Evolutionary conservation across 192 early-diverging fungal genomes (phyloP).

Genomic region (Coemansia brasiliensis): DNA sequence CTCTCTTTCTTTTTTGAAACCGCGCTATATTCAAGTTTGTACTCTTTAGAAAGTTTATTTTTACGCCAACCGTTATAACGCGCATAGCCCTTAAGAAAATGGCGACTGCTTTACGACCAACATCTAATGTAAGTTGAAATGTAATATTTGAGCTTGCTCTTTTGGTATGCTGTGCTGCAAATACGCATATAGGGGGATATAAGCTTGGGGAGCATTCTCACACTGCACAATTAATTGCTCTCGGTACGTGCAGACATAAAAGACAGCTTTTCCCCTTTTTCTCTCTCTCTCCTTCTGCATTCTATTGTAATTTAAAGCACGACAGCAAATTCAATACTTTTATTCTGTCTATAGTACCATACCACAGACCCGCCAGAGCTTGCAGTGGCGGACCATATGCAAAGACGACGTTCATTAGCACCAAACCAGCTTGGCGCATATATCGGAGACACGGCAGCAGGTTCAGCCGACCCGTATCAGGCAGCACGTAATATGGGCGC

Average conservation of each 20-base stretch:
- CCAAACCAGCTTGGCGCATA: constrained; percentile 34
- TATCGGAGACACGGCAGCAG: constrained; percentile 16
- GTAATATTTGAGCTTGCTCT: background rate
- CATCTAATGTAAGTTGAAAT: constrained; percentile 39
- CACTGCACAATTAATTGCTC: constrained; percentile 15
- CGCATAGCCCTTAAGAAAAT: constrained; percentile 17
- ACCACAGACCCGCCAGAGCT: constrained; percentile 45
- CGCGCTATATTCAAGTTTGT: constrained; percentile 9
- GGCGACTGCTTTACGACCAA: constrained; percentile 30
- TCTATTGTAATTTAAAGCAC: background rate
- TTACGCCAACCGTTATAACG: constrained; percentile 12
- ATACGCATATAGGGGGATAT: background rate
- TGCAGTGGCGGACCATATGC: constrained; percentile 36
- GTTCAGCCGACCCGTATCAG: constrained; percentile 31
- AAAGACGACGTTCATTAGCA: constrained; percentile 39
- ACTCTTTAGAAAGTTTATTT: no score
- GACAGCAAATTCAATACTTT: background rate
- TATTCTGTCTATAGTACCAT: constrained; percentile 27
- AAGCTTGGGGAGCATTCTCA: constrained; percentile 4
- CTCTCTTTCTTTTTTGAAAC: constrained; percentile 12
- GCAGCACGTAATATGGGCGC: constrained; percentile 25
- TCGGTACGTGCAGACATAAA: background rate
- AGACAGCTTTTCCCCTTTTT: background rate
- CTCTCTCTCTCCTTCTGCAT: background rate
- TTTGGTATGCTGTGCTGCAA: background rate